Evolutionary conservation across 768 basidiomycete genomes (phyloP).

Genomic region (Tylopilus intermedius): DNA sequence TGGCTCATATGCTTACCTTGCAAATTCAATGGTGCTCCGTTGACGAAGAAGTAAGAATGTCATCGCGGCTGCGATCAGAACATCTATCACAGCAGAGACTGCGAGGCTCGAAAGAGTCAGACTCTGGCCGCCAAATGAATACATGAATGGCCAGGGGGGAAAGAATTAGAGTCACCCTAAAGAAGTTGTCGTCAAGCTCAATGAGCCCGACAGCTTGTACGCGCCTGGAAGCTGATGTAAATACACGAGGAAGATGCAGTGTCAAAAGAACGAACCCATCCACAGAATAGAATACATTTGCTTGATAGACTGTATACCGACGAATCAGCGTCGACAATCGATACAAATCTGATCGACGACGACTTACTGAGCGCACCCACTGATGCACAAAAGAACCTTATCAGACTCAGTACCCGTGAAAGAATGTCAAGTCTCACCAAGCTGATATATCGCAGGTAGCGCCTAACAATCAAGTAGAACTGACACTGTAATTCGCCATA

Average conservation of each 20-base stretch:
- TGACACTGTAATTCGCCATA: neutral
- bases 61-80: constrained; percentile 5
- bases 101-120: neutral
- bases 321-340: neutral
- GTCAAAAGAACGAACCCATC: neutral
- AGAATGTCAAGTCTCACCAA: constrained; percentile 3
- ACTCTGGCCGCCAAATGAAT: neutral
- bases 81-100: neutral
- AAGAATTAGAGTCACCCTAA: neutral
- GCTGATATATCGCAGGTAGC: neutral
- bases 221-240: neutral
- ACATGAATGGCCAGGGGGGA: neutral
- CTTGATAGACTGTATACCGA: neutral
- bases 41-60: neutral
- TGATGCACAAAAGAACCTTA: neutral
- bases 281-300: neutral
- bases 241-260: neutral
- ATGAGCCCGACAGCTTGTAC: neutral
- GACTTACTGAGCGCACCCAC: neutral
- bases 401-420: neutral
- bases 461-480: neutral
- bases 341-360: neutral
- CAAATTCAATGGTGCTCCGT: neutral
- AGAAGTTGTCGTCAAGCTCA: neutral
- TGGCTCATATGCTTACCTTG: neutral